phyloP scores from a whole-genome alignment of 164 flowering plant genomes.

The Annona cherimola region DNA sequence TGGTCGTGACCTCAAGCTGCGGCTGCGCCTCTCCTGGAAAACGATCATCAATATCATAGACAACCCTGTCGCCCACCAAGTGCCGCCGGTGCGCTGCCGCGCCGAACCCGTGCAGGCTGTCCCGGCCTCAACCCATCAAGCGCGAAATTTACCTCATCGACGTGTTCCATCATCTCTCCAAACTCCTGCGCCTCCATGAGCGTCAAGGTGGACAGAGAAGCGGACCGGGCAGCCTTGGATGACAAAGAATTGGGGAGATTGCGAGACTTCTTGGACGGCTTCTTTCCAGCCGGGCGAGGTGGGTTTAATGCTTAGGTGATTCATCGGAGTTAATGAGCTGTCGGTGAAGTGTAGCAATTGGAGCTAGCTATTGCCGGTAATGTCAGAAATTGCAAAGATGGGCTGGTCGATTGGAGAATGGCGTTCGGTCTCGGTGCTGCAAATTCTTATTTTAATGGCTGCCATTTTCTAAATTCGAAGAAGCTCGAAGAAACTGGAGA shows the following conservation, averaged over 20 bases:
- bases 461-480: no score
- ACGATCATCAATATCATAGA: constrained; percentile 69
- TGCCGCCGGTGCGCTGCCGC: constrained; percentile 72
- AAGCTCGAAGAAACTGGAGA: no score
- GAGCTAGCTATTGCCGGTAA: no score
- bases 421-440: no score
- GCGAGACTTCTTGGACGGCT: constrained; percentile 24
- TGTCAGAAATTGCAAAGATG: no score
- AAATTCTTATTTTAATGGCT: no score
- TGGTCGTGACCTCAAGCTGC: constrained; percentile 92
- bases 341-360: no score
- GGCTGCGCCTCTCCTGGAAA: constrained; percentile 81
- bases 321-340: no score
- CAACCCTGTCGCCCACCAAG: constrained; percentile 55
- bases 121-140: constrained; percentile 75
- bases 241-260: constrained; percentile 1
- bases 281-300: not conserved
- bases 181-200: constrained; percentile 95
- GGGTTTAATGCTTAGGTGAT: no score
- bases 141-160: constrained; percentile 89
- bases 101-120: constrained; percentile 55
- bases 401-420: no score
- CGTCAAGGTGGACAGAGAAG: constrained; percentile 42
- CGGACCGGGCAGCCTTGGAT: constrained; percentile 13
- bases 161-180: constrained; percentile 97